Evolutionary conservation across 306 rosid species (phyloP).

Genomic region (Pyrus bretschneideri): DNA sequence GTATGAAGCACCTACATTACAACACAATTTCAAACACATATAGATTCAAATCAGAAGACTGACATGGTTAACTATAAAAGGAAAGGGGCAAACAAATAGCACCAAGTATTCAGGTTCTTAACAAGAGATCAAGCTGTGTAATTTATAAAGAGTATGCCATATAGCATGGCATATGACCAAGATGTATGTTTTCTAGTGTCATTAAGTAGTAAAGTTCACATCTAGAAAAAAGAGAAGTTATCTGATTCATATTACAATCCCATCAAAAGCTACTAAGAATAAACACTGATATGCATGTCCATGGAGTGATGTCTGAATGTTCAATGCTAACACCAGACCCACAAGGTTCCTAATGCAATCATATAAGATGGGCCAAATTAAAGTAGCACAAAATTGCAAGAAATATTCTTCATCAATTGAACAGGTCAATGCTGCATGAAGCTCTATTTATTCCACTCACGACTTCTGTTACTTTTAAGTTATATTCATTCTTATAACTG

Average conservation of each 20-base stretch:
- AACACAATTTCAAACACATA: slow-evolving; percentile 25
- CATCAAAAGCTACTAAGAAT: not conserved
- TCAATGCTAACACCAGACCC: not conserved
- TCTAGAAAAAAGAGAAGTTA: not conserved
- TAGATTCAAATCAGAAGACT: slow-evolving; percentile 4
- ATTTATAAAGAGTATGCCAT: not conserved
- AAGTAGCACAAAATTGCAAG: not conserved
- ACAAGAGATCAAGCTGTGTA: not conserved
- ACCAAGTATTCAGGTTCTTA: not conserved
- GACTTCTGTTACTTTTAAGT: not conserved
- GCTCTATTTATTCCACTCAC: not conserved
- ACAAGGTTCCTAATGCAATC: not conserved
- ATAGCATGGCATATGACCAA: not conserved
- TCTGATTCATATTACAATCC: not conserved
- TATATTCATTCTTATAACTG: not conserved
- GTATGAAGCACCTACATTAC: slow-evolving; percentile 67
- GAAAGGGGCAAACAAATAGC: slow-evolving; percentile 1
- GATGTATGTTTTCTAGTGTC: not conserved
- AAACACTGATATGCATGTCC: not conserved
- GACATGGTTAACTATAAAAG: slow-evolving; percentile 12
- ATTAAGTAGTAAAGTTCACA: not conserved
- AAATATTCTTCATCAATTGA: not conserved
- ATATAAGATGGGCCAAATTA: not conserved
- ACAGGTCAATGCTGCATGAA: not conserved
- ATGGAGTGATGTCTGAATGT: not conserved